phyloP scores from a whole-genome alignment of 2,329 filamentous ascomycete genomes.

The Ascochyta clinopodiicola region DNA sequence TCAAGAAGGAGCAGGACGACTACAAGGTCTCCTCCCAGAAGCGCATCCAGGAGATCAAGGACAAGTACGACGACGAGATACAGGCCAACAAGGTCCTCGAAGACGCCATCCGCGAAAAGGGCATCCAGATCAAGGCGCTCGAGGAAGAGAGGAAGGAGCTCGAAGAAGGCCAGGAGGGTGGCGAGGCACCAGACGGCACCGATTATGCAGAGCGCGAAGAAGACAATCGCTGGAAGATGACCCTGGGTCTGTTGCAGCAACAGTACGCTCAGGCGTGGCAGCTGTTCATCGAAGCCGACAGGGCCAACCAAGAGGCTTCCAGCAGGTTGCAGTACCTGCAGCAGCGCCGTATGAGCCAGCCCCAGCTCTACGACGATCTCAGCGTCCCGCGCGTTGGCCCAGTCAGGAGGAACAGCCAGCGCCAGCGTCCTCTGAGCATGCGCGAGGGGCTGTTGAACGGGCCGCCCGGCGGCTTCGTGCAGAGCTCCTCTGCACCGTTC shows the following conservation, averaged over 20 bases:
- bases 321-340: conserved; percentile 51
- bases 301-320: conserved; percentile 47
- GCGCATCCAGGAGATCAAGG: conserved; percentile 51
- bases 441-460: conserved; percentile 43
- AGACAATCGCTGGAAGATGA: conserved; percentile 63
- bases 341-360: conserved; percentile 48
- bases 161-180: conserved; percentile 51
- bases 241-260: conserved; percentile 61
- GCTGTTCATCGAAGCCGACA: conserved; percentile 45
- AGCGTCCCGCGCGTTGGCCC: conserved; percentile 39
- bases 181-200: conserved; percentile 46
- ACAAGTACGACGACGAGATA: conserved; percentile 51
- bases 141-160: conserved; percentile 71
- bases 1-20: conserved; percentile 48
- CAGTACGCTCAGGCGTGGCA: conserved; percentile 51
- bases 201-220: conserved; percentile 55
- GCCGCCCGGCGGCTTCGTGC: conserved; percentile 44
- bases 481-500: conserved; percentile 52
- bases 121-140: conserved; percentile 73
- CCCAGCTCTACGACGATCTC: conserved; percentile 46
- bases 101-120: conserved; percentile 74
- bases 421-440: conserved; percentile 49
- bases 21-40: conserved; percentile 46
- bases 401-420: conserved; percentile 50
- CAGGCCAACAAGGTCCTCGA: conserved; percentile 68